Evolutionary conservation across 2,329 filamentous ascomycete genomes (phyloP).

Genomic region (Lasiodiplodia gonubiensis): DNA sequence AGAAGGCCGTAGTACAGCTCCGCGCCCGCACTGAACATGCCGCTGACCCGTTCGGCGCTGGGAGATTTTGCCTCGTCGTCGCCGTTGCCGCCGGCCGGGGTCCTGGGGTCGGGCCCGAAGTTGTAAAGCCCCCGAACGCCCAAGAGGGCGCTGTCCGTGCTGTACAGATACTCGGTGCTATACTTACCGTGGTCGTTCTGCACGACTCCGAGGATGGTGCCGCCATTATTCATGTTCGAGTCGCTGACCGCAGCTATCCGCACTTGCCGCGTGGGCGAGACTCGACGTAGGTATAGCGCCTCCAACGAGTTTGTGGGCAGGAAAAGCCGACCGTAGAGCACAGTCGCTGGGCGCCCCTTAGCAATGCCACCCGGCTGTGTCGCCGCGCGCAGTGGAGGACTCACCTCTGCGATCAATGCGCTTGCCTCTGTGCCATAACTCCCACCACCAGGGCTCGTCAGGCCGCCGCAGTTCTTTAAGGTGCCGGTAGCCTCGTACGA

Average conservation of each 20-base stretch:
- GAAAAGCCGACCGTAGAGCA: slow-evolving; percentile 80
- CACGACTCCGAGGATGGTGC: slow-evolving; percentile 73
- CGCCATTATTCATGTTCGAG: slow-evolving; percentile 72
- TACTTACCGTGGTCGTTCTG: slow-evolving; percentile 88
- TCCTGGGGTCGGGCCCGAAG: slow-evolving; percentile 75
- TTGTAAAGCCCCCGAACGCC: slow-evolving; percentile 92
- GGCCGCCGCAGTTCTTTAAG: slow-evolving; percentile 68
- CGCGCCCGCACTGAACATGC: slow-evolving; percentile 86
- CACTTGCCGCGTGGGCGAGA: slow-evolving; percentile 78
- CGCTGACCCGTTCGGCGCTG: slow-evolving; percentile 67
- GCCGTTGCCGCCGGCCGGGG: slow-evolving; percentile 29
- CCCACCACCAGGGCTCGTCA: slow-evolving; percentile 58
- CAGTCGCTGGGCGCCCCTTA: slow-evolving; percentile 53
- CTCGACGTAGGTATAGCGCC: slow-evolving; percentile 78
- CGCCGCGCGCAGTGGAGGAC: slow-evolving; percentile 29
- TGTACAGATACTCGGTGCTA: slow-evolving; percentile 87
- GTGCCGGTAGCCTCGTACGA: slow-evolving; percentile 83
- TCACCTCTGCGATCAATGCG: slow-evolving; percentile 57
- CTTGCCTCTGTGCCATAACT: slow-evolving; percentile 59
- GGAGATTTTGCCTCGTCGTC: slow-evolving; percentile 33
- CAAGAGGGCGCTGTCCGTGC: slow-evolving; percentile 87
- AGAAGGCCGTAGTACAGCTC: slow-evolving; percentile 95
- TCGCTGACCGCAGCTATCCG: slow-evolving; percentile 81
- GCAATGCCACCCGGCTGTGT: slow-evolving; percentile 29
- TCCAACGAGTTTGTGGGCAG: slow-evolving; percentile 85